Evolutionary conservation across 257 asterid species (phyloP), one percentile per base, ranked within the genome.

Genomic region (Lycium barbarum): DNA sequence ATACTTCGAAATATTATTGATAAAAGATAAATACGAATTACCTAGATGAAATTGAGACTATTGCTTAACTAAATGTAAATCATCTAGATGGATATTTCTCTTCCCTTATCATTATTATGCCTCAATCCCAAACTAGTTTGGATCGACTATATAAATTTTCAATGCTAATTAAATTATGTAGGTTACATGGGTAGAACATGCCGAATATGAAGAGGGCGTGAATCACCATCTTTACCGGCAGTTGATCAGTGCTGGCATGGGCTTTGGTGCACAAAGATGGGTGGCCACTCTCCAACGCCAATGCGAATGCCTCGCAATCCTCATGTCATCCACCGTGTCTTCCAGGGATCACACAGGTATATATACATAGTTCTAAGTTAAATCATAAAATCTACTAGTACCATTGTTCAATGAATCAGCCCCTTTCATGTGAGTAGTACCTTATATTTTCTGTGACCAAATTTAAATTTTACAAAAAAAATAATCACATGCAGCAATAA

Each of bases 161-260:
- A 20, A 11, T 14, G 13, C 49, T 6, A 38, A 62, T 73, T 22
- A 11, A 8, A 26, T 33, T 79, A 22, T 70, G 66, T 84, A 96
- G 99, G 97, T 96, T 22, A 95, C 97, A 15, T 96, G 98, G 98
- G 91, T 96, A 7, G 99, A 96, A 73, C 99, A 96, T 82, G 88
- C 91, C 0, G 98, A 96, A 70, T 96, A 93, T n/a, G 98, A 96
- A n/a, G 97, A 96, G 82, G 87, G 90, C 2, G 82, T 57, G 1
- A 89, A 95, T 45, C 99, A 96, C 91, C 93, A 92, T 76, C 91
- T 93, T 73, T 96, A 93, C 83, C 94, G 95, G 38, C 87, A 95
- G 14, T 33, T 91, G 72, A 84, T 96, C 62, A 81, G 88, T 3
- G 86, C 97, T 1, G 97, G 99, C 9, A 90, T 97, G 95, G 99